Evolutionary conservation across 1,139 yeast genomes (phyloP), one percentile per base, ranked within the genome.

Genomic region (Williopsis jadinii): DNA sequence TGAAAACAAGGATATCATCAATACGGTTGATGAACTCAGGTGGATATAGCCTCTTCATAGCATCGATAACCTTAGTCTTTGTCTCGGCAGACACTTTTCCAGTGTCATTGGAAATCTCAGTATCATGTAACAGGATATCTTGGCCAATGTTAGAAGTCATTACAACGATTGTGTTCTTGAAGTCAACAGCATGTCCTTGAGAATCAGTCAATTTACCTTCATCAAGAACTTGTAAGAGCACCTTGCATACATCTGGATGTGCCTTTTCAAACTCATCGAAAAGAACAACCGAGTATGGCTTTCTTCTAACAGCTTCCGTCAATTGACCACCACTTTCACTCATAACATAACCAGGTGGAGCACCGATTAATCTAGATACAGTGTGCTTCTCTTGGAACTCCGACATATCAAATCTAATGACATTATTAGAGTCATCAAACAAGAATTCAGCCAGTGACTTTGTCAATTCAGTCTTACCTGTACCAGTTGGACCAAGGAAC

Each of bases 241-340:
- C 73, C 60, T 92, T 92, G 26, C 95, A 80, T 28, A 92, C 83
- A 62, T 92, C 98, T 5, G 90, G 84, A 59, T 92, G 97, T 0
- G 98, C 97, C 62, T 92, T 92, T 57, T 92, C 98, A 62, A 92
- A 85, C 64, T 92, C 98, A 63, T 92, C 98, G 62, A 92, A 92
- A 46, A 92, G 68, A 2, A 92, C 83, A 34, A 92, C 95, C 1
- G 97, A 75, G 53, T 92, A 92, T 13, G 98, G 98, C 56, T 87
- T 90, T 55, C 97, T 76, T 60, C 96, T 76, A 11, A 92, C 94
- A 3, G 96, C 95, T 62, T 92, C 97, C 1, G 98, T 92, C 49
- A 92, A 71, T 61, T 92, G 97, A 41, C 98, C 98, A 57, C 88
- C 84, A 35, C 77, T 68, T 55, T 92, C 98, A 63, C 88, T 90